A percentile compares a stretch with the other conserved stretches of the same genome.
These are phyloP conservation scores for Barnettozyma sucrosica DNA, from an alignment of 805 yeast species.

Conservation along the genomic window DNA sequence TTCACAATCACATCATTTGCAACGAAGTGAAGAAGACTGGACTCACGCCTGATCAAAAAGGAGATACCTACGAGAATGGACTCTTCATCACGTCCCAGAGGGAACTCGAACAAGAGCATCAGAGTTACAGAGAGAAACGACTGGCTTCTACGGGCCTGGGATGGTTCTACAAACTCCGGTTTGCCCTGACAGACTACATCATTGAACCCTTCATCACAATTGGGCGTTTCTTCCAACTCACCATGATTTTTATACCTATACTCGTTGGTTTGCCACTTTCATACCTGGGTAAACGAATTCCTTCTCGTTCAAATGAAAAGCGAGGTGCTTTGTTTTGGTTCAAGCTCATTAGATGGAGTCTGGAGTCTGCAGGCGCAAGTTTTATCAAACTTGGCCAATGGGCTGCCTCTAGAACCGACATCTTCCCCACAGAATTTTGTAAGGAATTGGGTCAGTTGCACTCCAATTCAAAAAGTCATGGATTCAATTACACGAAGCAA, in stretches of 20 bases:
- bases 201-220: slow-evolving; percentile 67
- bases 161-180: slow-evolving; percentile 36
- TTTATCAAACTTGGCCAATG: slow-evolving; percentile 93
- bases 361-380: slow-evolving; percentile 89
- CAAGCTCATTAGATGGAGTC: slow-evolving; percentile 49
- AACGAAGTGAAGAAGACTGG: slow-evolving; percentile 4
- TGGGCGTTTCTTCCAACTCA: slow-evolving; percentile 63
- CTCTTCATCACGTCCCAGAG: slow-evolving; percentile 53
- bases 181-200: slow-evolving; percentile 44
- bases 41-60: slow-evolving; percentile 35
- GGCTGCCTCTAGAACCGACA: slow-evolving; percentile 97
- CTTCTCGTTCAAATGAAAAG: slow-evolving; percentile 33
- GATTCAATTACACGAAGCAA: slow-evolving; percentile 50
- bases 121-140: slow-evolving; percentile 28
- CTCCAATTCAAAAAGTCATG: slow-evolving; percentile 75
- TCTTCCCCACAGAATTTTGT: slow-evolving; percentile 77
- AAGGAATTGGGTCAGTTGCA: slow-evolving; percentile 71
- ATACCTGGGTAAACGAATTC: slow-evolving; percentile 23
- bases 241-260: slow-evolving; percentile 65
- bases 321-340: slow-evolving; percentile 73
- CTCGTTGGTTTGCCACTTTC: slow-evolving; percentile 57
- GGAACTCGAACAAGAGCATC: slow-evolving; percentile 40
- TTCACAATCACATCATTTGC: background rate
- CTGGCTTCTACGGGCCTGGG: slow-evolving; percentile 21
- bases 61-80: slow-evolving; percentile 68